Evolutionary conservation across 176 grass and related monocot species (phyloP), one percentile per base, ranked within the genome.

Genomic region (Carex parvula): DNA sequence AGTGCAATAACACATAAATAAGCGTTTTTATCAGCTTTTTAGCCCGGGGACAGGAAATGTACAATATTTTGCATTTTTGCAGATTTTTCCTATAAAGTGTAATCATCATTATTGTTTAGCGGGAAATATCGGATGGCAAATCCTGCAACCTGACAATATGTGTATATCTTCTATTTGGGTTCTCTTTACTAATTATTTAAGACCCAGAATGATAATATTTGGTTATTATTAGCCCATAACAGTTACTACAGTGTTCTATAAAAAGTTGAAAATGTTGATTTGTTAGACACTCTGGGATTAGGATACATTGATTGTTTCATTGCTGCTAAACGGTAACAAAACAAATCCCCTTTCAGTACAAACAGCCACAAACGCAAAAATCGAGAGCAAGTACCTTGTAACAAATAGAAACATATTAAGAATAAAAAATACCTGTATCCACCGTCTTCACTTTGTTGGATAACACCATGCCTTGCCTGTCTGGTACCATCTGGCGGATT

Each of bases 371-470:
- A 70, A 39, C 15, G n/a, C 17, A 42, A n/a, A 20, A 70, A 44
- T 21, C 67, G n/a, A n/a, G n/a, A n/a, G n/a, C n/a, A n/a, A 70
- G 2, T 17, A 3, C 14, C 37, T 76, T 15, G 20, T 17, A 77
- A 77, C 4, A 56, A 32, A 77, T 30, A 55, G 48, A 77, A 32
- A 56, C 24, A 77, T 77, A 65, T 24, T 63, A 63, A 64, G n/a
- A 65, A 53, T 73, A 46, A 46, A 63, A 46, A 84, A 70, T 85
- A 95, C 96, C 96, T 91, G 88, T 95, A 95, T 46, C 84, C 77
- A 72, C 89, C 32, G 77, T 86, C 79, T 72, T 89, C 88, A 89
- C 84, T 87, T 86, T 90, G 86, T 76, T 93, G 89, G 6, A 12
- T 17, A 90, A 65, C 84, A 81, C 87, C 91, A 89, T 72, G 90